Evolutionary conservation across 768 basidiomycete genomes (phyloP), one percentile per base, ranked within the genome.

Genomic region (Xerocomellus intermedius): DNA sequence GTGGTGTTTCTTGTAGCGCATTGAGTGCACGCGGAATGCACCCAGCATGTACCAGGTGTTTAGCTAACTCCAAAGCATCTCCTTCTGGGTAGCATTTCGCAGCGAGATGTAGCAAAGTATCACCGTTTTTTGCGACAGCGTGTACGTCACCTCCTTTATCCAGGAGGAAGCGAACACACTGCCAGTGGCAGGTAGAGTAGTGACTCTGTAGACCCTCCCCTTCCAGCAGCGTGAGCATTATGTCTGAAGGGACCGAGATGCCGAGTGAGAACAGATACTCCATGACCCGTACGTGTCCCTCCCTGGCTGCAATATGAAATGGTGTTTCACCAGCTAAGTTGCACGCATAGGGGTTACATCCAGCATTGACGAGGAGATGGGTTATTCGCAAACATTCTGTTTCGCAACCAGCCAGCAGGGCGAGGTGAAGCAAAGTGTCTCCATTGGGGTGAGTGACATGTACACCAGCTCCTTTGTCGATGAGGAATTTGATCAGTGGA

Each of bases 321-420:
- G 22, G 49, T 0, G 48, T 54, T 17, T 54, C 13, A 5, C 48
- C 48, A 10, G 38, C 37, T 21, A 41, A 13, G n/a, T 54, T 54
- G 30, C 38, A 19, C 0, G 7, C 38, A 2, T 2, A 22, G 12
- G 19, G 14, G 12, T 47, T 13, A 30, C 45, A 47, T 4, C 45
- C 45, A 35, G 33, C 45, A 6, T 35, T 22, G 12, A 35, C 21
- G 6, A 47, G 14, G 12, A 35, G 0, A 22, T 50, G 10, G 14
- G 30, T n/a, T n/a, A 2, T 37, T 24, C 14, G 38, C 12, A 50
- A 39, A 7, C 37, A 49, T 12, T 39, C 35, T 2, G 5, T 3
- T 8, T 43, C 33, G 5, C 1, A 3, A 6, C 2, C 0, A 26
- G 7, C 5, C 5, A 0, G 38, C 16, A 32, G 22, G 9, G 16